A percentile compares a stretch with the other conserved stretches of the same genome.
Evolutionary conservation across 139 green algal species (phyloP).

Genomic region (Chlamydomonas schloesseri): DNA sequence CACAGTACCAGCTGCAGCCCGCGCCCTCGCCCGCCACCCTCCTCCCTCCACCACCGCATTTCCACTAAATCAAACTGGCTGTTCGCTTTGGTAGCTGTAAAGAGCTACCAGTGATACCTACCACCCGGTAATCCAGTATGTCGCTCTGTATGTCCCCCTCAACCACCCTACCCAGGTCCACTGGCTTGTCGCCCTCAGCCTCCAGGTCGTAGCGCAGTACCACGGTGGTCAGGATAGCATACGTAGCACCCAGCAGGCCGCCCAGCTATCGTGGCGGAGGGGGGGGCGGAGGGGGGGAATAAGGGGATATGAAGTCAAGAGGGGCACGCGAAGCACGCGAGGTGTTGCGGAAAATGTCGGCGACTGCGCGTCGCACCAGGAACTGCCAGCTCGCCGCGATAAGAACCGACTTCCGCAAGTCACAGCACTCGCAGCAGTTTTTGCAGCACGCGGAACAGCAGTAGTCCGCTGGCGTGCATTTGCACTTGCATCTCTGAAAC

Average conservation of each 20-base stretch:
- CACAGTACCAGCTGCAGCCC: too few relatives aligned
- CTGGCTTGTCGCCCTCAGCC: background rate
- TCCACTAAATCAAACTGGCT: too few relatives aligned
- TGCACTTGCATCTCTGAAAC: background rate
- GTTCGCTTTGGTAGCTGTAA: too few relatives aligned
- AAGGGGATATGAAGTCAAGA: background rate
- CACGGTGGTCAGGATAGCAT: background rate
- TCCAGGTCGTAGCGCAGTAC: background rate
- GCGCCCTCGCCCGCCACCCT: too few relatives aligned
- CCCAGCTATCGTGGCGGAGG: background rate
- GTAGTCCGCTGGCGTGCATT: background rate
- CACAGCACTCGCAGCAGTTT: slow-evolving; percentile 22
- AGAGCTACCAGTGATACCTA: too few relatives aligned
- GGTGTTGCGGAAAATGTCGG: background rate
- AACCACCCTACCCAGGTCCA: background rate
- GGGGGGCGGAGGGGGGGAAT: background rate
- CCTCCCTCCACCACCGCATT: too few relatives aligned
- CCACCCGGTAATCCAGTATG: too few relatives aligned
- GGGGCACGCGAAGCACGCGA: too few relatives aligned
- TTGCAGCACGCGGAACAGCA: background rate
- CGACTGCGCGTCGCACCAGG: background rate
- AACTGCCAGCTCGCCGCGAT: background rate
- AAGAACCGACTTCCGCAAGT: slow-evolving; percentile 7
- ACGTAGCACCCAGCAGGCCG: background rate
- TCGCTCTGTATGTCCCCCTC: too few relatives aligned